Conservation (phyloP, 495 filamentous ascomycete species). For the Podospora didyma region DNA sequence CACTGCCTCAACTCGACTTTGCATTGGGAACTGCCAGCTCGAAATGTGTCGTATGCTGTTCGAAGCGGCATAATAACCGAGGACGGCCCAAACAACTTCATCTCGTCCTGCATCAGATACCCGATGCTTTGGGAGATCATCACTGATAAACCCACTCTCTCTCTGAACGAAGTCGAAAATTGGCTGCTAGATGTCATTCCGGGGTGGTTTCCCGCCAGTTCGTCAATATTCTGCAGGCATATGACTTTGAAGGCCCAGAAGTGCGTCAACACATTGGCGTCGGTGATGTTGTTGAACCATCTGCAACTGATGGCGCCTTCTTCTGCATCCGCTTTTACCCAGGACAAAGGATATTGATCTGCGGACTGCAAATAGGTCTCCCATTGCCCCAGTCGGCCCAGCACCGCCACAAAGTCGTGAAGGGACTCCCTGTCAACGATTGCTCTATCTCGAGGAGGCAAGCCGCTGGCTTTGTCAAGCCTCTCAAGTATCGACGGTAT, state of each 20-base stretch:
- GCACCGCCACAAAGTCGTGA: slow-evolving; percentile 1
- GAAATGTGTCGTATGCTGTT: slow-evolving; percentile 14
- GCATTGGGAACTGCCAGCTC: slow-evolving; percentile 2
- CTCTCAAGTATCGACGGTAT: slow-evolving; percentile 27
- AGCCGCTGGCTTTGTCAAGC: slow-evolving; percentile 1
- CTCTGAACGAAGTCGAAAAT: not conserved
- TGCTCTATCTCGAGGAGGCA: not conserved
- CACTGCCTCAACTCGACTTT: slow-evolving; percentile 16
- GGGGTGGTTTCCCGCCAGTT: slow-evolving; percentile 7
- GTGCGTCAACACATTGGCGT: slow-evolving; percentile 33
- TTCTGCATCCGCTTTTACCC: not conserved
- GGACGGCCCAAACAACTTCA: slow-evolving; percentile 39
- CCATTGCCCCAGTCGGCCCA: slow-evolving; percentile 15
- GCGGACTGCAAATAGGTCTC: slow-evolving; percentile 4
- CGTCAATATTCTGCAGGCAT: slow-evolving; percentile 27
- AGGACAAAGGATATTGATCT: slow-evolving; percentile 4
- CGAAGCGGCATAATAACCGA: slow-evolving; percentile 29
- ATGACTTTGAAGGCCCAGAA: slow-evolving; percentile 34
- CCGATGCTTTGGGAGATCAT: slow-evolving; percentile 35
- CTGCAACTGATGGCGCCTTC: slow-evolving; percentile 7
- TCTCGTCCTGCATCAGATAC: slow-evolving; percentile 37
- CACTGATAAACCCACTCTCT: slow-evolving; percentile 13
- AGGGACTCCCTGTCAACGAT: not conserved
- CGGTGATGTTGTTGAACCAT: slow-evolving; percentile 33
- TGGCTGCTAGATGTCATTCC: no score